Evolutionary conservation across 2,329 filamentous ascomycete species (phyloP), one percentile per base, ranked within the genome.

Genomic region (Alternaria panax): DNA sequence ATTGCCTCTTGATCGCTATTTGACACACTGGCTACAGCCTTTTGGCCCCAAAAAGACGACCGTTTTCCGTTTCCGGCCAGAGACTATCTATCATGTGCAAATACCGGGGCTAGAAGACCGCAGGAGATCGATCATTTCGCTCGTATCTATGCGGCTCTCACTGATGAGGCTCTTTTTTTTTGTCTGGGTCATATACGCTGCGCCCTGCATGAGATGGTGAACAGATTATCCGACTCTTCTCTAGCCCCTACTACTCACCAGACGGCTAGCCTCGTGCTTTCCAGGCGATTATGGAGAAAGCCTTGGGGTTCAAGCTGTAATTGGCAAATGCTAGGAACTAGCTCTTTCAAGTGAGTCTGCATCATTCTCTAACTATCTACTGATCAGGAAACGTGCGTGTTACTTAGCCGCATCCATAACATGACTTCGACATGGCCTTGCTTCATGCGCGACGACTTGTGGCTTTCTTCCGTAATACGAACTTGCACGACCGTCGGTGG

Each of bases 131-230:
- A 43, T 1, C n/a, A 7, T 2, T 9, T 16, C 11, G 28, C 9
- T 11, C 28, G 7, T 4, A 4, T n/a, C 1, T 1, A 54, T 41
- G 51, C 56, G 24, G 55, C 45, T 57, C 36, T 46, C 11, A 40
- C 2, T 7, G 0, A 55, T n/a, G 43, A 40, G 34, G 43, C 53
- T 55, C 16, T 12, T 14, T 2, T 14, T 2, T 16, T 3, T 4
- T 16, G 45, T 30, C 7, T 40, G 24, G 43, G 27, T 38, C 30
- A 57, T 43, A 30, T 25, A 40, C 16, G 30, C 40, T 28, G 30
- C 40, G 40, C 25, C 54, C 30, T 57, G 47, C 54, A 45, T 45
- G n/a, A 34, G 9, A 34, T 38, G 40, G 24, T 38, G 40, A 38
- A 38, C 12, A 25, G 16, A 36, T 16, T 18, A 28, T 12, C 22